Evolutionary conservation across 1,139 yeast genomes (phyloP).

Genomic region (Zygoascus sp.): DNA sequence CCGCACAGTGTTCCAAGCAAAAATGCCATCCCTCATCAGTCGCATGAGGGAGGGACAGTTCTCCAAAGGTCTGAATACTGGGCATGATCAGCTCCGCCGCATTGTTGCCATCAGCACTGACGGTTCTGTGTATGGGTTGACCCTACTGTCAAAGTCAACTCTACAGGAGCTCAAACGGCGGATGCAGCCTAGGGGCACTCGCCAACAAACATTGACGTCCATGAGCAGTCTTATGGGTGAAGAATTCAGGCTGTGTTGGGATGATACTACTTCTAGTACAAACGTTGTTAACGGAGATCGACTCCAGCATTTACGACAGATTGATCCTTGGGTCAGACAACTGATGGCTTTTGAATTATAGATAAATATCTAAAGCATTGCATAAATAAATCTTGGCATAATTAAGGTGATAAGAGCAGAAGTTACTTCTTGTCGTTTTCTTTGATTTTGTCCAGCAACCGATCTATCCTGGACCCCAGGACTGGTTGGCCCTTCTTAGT

Average conservation of each 20-base stretch:
- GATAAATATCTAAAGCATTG: neutral
- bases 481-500: constrained; percentile 80
- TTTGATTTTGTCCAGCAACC: constrained; percentile 66
- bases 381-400: neutral
- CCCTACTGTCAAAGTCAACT: constrained; percentile 8
- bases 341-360: constrained; percentile 9
- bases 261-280: constrained; percentile 7
- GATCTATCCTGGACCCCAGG: constrained; percentile 85
- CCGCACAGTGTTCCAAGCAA: constrained; percentile 11
- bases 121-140: constrained; percentile 17
- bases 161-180: constrained; percentile 6
- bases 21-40: constrained; percentile 14
- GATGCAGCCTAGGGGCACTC: neutral
- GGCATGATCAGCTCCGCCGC: constrained; percentile 1
- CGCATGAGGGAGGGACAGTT: constrained; percentile 6
- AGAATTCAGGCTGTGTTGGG: neutral
- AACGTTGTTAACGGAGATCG: constrained; percentile 16
- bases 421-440: constrained; percentile 7
- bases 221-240: neutral
- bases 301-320: constrained; percentile 8
- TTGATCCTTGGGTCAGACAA: constrained; percentile 12
- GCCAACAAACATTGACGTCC: neutral
- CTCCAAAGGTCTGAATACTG: neutral
- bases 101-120: constrained; percentile 15
- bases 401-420: neutral